Evolutionary conservation across 73 alveolate species (phyloP), one percentile per base, ranked within the genome.

Genomic region (Halteria grandinella): DNA sequence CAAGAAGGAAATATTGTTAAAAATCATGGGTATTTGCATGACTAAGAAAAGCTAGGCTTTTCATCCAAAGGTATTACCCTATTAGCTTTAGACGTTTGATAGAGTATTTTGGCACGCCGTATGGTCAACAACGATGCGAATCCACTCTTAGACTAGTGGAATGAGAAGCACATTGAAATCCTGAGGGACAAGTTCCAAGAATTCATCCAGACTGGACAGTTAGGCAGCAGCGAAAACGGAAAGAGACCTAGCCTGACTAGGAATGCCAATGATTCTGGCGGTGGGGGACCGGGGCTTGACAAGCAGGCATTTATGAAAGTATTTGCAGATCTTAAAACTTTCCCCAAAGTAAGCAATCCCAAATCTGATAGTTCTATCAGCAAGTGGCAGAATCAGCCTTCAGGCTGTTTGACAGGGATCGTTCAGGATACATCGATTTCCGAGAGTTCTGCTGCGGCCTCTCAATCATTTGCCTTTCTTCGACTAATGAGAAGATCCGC

Each of bases 401-500:
- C 24, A 66, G 37, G 29, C 25, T 79, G 51, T 79, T 79, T 34
- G 89, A 79, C 41, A n/a, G 64, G 36, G 83, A 79, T 59, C 23
- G 55, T 1, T 79, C 89, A 10, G 83, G 83, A 34, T 21, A 36
- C 18, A 52, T 79, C n/a, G 89, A 79, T 49, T 79, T 79, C 58
- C 29, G 83, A 34, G 89, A 79, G 50, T 79, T 79, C 32, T 79
- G 89, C 41, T 43, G 76, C 36, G 89, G 69, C 12, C 89, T 79
- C 36, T 79, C 89, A 7, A 55, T 79, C 7, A 70, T 79, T 10
- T 79, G 89, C 32, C 55, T 79, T 20, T 27, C 72, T 28, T 32
- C 83, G 34, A 64, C 50, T 17, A 43, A 79, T 21, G 89, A 79
- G 17, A 79, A 69, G 41, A 79, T 79, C 39, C 31, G 79, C 27